These are phyloP conservation scores for Helotiales sp. DNA, from an alignment of 2,329 filamentous ascomycete genomes.

Conservation along the genomic window DNA sequence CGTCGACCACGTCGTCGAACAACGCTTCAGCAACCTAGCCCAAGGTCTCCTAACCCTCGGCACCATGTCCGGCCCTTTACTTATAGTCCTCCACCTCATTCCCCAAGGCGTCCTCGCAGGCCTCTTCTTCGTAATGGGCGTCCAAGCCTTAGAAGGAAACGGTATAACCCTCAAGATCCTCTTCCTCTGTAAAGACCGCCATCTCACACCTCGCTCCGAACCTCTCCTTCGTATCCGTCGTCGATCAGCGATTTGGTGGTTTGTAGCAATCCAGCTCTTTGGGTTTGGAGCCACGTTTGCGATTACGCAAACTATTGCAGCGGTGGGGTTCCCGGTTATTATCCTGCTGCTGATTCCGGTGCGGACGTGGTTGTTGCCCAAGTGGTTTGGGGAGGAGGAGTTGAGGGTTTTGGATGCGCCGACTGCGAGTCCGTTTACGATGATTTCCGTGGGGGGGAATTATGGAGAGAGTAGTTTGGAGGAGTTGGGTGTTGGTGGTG, in stretches of 20 bases:
- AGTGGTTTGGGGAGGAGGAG: slow-evolving; percentile 31
- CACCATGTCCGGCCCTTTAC: slow-evolving; percentile 74
- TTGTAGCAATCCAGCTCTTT: slow-evolving; percentile 66
- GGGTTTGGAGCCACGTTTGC: slow-evolving; percentile 79
- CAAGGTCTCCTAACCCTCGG: slow-evolving; percentile 77
- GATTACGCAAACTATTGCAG: slow-evolving; percentile 80
- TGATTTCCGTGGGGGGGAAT: slow-evolving; percentile 34
- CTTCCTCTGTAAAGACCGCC: slow-evolving; percentile 65
- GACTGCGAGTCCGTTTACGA: slow-evolving; percentile 54
- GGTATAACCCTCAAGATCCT: slow-evolving; percentile 75
- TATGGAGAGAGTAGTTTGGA: slow-evolving; percentile 36
- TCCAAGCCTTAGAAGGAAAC: slow-evolving; percentile 74
- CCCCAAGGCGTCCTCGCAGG: slow-evolving; percentile 79
- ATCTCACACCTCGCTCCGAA: slow-evolving; percentile 58
- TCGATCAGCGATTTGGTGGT: slow-evolving; percentile 67
- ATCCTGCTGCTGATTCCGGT: slow-evolving; percentile 31
- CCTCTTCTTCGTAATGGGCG: slow-evolving; percentile 82
- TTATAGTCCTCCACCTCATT: slow-evolving; percentile 73
- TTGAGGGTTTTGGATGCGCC: slow-evolving; percentile 56
- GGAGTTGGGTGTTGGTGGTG: slow-evolving; percentile 8
- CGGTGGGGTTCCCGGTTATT: slow-evolving; percentile 69
- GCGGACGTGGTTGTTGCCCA: slow-evolving; percentile 41
- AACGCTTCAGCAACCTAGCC: slow-evolving; percentile 75
- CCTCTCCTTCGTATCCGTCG: slow-evolving; percentile 63
- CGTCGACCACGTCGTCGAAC: slow-evolving; percentile 69